Evolutionary conservation across 2,329 filamentous ascomycete genomes (phyloP), one percentile per base, ranked within the genome.

Genomic region (Ascochyta clinopodiicola): DNA sequence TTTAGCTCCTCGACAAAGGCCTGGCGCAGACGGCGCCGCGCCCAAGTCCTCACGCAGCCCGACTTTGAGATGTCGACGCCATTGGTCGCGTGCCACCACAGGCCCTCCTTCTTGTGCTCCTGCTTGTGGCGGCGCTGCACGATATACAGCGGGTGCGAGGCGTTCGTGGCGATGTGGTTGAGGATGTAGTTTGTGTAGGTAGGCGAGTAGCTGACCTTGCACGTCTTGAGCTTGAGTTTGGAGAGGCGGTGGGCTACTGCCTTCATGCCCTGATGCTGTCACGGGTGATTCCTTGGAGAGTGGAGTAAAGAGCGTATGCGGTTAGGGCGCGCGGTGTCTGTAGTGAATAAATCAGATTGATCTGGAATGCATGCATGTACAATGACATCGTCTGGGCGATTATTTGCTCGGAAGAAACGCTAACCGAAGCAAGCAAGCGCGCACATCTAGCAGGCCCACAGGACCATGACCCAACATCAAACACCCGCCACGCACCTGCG

Each of bases 1-100:
- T 60, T 62, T 40, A 76, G 51, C 44, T 67, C 71, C 4, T 70
- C 71, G 13, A 51, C 59, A 25, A 76, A 61, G 0, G 74, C 74
- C 44, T 63, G 65, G 37, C 64, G 63, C 51, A 75, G 52, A 19
- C 72, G 61, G 25, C 73, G 58, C 34, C 65, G 60, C 10, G 67
- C 63, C 72, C 72, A 75, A 31, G 66, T 51, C 35, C 73, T 45
- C 37, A 76, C 70, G 15, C 70, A 71, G 21, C 63, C 64, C 6
- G 67, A 72, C 54, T 71, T 75, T 24, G 64, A 69, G 19, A 68
- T 44, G 13, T 66, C 66, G 12, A 54, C 13, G 9, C 57, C 50
- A 2, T 63, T 62, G 2, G 66, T 70, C 5, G 65, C 63, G 50
- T 71, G 61, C 73, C 71, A 73, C 72, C 71, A 75, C 2, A 76